Percentiles rank a stretch among this genome's conserved stretches.
Evolutionary conservation across 2,329 filamentous ascomycete genomes (phyloP).

Genomic region (Apiospora sp.): DNA sequence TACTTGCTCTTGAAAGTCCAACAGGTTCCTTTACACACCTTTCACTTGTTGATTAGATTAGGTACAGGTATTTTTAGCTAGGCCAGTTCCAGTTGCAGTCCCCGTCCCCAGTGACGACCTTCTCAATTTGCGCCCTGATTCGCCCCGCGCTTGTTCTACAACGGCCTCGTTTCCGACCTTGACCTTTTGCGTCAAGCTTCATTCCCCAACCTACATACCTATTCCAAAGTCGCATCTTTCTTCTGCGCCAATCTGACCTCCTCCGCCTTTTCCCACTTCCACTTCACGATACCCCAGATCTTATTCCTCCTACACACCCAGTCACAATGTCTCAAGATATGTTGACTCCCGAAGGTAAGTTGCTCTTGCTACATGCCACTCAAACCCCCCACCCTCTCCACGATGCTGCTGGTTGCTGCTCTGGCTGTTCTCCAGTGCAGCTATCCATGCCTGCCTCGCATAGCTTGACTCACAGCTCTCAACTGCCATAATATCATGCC

Average conservation of each 20-base stretch:
- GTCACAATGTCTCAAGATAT: slow-evolving; percentile 27
- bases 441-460: neutral
- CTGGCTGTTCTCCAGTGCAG: neutral
- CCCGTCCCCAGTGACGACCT: neutral
- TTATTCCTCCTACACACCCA: neutral
- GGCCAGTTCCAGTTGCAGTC: neutral
- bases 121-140: slow-evolving; percentile 12
- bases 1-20: neutral
- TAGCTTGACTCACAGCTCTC: slow-evolving; percentile 4
- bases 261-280: slow-evolving; percentile 21
- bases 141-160: slow-evolving; percentile 19
- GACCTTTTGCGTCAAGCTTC: slow-evolving; percentile 18
- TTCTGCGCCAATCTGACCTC: slow-evolving; percentile 18
- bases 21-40: neutral
- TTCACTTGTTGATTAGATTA: slow-evolving; percentile 11
- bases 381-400: slow-evolving; percentile 5
- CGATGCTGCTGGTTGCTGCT: neutral
- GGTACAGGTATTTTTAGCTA: slow-evolving; percentile 4
- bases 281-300: slow-evolving; percentile 20
- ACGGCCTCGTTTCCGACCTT: slow-evolving; percentile 20
- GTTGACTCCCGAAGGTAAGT: slow-evolving; percentile 30
- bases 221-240: slow-evolving; percentile 15
- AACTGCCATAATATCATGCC: neutral
- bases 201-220: slow-evolving; percentile 1
- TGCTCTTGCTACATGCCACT: neutral